Evolutionary conservation across 2,329 filamentous ascomycete genomes (phyloP).

Genomic region (Aureobasidium sp.): DNA sequence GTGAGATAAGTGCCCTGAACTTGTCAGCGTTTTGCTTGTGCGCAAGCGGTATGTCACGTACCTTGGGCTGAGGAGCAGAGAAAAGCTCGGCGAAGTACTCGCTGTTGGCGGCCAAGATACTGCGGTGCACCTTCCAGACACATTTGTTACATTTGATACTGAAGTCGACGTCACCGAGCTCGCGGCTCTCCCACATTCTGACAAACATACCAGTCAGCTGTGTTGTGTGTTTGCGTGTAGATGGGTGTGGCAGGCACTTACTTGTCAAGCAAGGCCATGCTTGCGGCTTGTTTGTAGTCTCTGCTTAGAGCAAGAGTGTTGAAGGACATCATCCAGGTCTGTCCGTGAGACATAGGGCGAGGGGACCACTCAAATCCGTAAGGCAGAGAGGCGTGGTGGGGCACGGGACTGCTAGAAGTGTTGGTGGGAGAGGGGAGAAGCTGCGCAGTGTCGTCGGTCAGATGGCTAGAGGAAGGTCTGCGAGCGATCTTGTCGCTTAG

Average conservation of each 20-base stretch:
- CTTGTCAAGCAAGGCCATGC: neutral
- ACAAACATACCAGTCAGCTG: neutral
- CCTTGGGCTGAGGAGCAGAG: neutral
- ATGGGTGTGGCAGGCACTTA: neutral
- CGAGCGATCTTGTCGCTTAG: conserved; percentile 1
- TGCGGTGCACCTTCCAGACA: neutral
- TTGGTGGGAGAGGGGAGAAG: neutral
- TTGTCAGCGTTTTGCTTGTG: neutral
- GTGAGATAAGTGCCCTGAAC: neutral
- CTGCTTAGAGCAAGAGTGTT: neutral
- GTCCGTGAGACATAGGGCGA: neutral
- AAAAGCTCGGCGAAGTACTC: neutral
- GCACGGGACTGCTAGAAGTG: neutral
- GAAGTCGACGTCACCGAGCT: neutral
- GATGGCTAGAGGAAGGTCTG: neutral
- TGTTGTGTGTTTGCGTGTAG: neutral
- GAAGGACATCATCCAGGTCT: neutral
- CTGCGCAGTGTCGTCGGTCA: neutral
- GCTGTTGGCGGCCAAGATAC: neutral
- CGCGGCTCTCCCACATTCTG: conserved; percentile 4
- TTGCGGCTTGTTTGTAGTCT: neutral
- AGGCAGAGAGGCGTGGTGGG: neutral
- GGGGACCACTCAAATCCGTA: neutral
- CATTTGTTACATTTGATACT: neutral
- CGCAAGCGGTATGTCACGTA: neutral